Evolutionary conservation across 2,329 filamentous ascomycete genomes (phyloP).

Genomic region (Teratosphaeriaceae sp.): DNA sequence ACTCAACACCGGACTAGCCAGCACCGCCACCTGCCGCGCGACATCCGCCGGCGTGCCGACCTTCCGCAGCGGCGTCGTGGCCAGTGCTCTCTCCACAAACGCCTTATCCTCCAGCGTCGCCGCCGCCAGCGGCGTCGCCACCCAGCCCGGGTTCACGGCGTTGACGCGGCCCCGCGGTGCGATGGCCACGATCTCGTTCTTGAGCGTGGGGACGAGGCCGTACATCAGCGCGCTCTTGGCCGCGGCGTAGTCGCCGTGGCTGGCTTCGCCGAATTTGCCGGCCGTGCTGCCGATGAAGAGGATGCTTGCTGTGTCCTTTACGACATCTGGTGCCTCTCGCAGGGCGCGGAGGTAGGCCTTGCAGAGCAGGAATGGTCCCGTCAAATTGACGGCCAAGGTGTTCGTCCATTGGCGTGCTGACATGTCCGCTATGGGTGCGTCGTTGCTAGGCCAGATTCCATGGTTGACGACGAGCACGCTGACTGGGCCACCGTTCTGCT

Average conservation of each 20-base stretch:
- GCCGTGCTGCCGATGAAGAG: slow-evolving; percentile 29
- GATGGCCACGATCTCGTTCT: slow-evolving; percentile 28
- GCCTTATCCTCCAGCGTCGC: slow-evolving; percentile 21
- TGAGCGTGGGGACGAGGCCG: slow-evolving; percentile 23
- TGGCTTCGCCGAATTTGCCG: slow-evolving; percentile 27
- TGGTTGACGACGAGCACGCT: slow-evolving; percentile 37
- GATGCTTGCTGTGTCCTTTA: slow-evolving; percentile 21
- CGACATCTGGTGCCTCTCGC: slow-evolving; percentile 11
- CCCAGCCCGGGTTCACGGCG: slow-evolving; percentile 24
- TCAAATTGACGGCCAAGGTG: slow-evolving; percentile 24
- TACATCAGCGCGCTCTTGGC: slow-evolving; percentile 26
- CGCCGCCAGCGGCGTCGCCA: slow-evolving; percentile 21
- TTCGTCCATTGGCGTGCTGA: slow-evolving; percentile 23
- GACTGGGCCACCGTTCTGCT: slow-evolving; percentile 29
- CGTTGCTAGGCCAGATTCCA: slow-evolving; percentile 23
- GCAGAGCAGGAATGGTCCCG: slow-evolving; percentile 25
- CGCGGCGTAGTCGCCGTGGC: slow-evolving; percentile 26
- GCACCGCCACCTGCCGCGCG: slow-evolving; percentile 23
- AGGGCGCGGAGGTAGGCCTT: slow-evolving; percentile 19
- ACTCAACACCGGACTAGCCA: slow-evolving; percentile 20
- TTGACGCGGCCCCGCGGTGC: slow-evolving; percentile 24
- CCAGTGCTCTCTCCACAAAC: slow-evolving; percentile 24
- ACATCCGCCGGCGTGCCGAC: slow-evolving; percentile 22
- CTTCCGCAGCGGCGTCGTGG: slow-evolving; percentile 27
- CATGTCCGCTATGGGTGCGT: slow-evolving; percentile 23